Conservation (phyloP, 176 grass and related monocot genomes). For the Oryza meyeriana region DNA sequence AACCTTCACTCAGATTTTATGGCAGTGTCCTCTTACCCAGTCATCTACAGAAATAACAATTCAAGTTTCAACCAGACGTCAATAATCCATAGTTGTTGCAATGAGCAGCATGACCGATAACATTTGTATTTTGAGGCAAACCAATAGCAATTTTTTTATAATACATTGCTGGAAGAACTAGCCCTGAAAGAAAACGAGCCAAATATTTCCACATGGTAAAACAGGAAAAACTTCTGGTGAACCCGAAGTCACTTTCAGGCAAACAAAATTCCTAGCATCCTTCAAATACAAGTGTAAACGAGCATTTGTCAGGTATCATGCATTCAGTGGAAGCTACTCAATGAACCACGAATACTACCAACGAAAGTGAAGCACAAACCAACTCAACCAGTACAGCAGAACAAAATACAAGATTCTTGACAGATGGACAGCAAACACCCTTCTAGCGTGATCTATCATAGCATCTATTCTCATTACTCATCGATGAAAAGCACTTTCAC, state of each 20-base stretch:
- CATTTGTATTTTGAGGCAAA: neutral
- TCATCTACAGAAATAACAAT: neutral
- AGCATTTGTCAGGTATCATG: slow-evolving; percentile 20
- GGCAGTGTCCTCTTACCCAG: neutral
- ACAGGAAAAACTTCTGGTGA: neutral
- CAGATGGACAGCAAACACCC: slow-evolving; percentile 4
- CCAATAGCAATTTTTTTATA: neutral
- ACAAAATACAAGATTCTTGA: neutral
- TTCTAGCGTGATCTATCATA: slow-evolving; percentile 7
- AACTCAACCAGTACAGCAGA: neutral
- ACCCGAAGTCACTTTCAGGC: slow-evolving; percentile 12
- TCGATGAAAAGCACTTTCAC: neutral
- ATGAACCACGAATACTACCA: neutral
- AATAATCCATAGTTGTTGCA: neutral
- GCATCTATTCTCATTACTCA: slow-evolving; percentile 11
- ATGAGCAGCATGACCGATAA: neutral
- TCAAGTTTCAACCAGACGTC: neutral
- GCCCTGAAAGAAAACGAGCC: neutral
- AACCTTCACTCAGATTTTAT: neutral
- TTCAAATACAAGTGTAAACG: slow-evolving; percentile 21
- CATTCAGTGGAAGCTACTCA: slow-evolving; percentile 37
- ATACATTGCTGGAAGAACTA: neutral
- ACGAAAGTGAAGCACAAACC: slow-evolving; percentile 18
- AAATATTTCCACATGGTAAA: neutral
- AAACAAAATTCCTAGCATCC: slow-evolving; percentile 26